Evolutionary conservation across 495 filamentous ascomycete genomes (phyloP).

Genomic region (Recurvomyces mirabilis): DNA sequence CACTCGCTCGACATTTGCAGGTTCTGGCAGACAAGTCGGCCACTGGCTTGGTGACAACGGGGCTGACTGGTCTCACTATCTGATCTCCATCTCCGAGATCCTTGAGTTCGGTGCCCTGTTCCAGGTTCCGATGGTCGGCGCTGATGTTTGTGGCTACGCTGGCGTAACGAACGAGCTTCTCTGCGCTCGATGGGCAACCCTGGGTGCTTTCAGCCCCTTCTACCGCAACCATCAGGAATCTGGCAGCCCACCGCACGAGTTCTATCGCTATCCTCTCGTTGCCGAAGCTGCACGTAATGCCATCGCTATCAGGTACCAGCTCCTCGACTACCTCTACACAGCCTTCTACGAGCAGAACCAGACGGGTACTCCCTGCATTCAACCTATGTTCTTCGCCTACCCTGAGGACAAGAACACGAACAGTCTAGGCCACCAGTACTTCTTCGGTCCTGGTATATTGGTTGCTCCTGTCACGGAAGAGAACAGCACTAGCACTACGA

Average conservation of each 20-base stretch:
- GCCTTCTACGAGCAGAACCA: conserved; percentile 51
- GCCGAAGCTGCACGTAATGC: conserved; percentile 55
- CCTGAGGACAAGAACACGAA: conserved; percentile 53
- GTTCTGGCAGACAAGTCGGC: conserved; percentile 64
- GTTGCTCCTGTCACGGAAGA: conserved; percentile 60
- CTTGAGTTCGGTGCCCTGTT: conserved; percentile 69
- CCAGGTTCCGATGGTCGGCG: conserved; percentile 77
- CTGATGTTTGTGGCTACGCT: conserved; percentile 72
- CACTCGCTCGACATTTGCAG: conserved; percentile 74
- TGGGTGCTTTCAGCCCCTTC: conserved; percentile 73
- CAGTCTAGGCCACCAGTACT: conserved; percentile 55
- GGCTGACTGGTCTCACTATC: conserved; percentile 62
- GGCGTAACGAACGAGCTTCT: conserved; percentile 63
- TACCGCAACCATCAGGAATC: conserved; percentile 65
- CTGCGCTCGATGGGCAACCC: conserved; percentile 73
- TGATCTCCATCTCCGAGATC: conserved; percentile 54
- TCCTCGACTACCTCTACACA: conserved; percentile 79
- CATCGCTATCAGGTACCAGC: conserved; percentile 62
- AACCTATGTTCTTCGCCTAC: conserved; percentile 62
- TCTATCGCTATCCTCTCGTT: conserved; percentile 62
- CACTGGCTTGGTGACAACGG: conserved; percentile 87
- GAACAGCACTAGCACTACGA: conserved; percentile 50
- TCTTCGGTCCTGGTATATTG: conserved; percentile 61
- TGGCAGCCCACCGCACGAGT: conserved; percentile 50
- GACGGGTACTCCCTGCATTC: conserved; percentile 59